These are phyloP conservation scores for Entomortierella chlamydospora DNA, from an alignment of 192 early-diverging fungal species.

Conservation along the genomic window DNA sequence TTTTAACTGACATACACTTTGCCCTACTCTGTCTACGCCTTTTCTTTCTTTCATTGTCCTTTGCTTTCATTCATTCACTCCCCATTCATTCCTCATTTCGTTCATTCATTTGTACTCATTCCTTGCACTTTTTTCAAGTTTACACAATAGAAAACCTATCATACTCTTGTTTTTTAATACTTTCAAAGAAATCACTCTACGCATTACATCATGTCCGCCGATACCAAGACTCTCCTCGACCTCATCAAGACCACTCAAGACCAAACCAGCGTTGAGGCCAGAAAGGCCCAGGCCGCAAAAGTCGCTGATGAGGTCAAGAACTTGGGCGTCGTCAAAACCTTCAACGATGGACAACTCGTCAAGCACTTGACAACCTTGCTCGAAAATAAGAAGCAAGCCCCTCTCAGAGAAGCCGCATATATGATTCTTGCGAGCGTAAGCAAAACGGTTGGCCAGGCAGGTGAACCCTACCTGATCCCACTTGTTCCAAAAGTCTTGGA, in stretches of 20 bases:
- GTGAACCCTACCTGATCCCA: slow-evolving; percentile 74
- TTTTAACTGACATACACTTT: background rate
- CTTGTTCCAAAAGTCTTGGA: slow-evolving; percentile 72
- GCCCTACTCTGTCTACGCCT: background rate
- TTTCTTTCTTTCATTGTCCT: background rate
- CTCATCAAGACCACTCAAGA: slow-evolving; percentile 52
- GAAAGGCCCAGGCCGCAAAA: slow-evolving; percentile 56
- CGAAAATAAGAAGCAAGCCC: slow-evolving; percentile 74
- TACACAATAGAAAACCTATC: background rate
- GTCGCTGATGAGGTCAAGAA: slow-evolving; percentile 60
- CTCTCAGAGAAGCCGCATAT: slow-evolving; percentile 69
- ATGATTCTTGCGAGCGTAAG: slow-evolving; percentile 67
- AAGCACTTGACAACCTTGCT: slow-evolving; percentile 67
- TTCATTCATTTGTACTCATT: background rate
- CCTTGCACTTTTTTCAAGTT: slow-evolving; percentile 1
- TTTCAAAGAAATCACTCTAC: background rate
- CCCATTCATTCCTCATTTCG: background rate
- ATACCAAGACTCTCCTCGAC: slow-evolving; percentile 50
- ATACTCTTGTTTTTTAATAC: background rate
- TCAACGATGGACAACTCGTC: slow-evolving; percentile 66
- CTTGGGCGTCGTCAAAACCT: slow-evolving; percentile 67
- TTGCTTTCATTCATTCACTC: background rate
- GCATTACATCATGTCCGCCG: slow-evolving; percentile 15
- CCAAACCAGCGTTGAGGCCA: slow-evolving; percentile 23
- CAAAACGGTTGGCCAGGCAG: slow-evolving; percentile 64